phyloP scores from a whole-genome alignment of 441 rosid species.

The Syzygium syzygioides region DNA sequence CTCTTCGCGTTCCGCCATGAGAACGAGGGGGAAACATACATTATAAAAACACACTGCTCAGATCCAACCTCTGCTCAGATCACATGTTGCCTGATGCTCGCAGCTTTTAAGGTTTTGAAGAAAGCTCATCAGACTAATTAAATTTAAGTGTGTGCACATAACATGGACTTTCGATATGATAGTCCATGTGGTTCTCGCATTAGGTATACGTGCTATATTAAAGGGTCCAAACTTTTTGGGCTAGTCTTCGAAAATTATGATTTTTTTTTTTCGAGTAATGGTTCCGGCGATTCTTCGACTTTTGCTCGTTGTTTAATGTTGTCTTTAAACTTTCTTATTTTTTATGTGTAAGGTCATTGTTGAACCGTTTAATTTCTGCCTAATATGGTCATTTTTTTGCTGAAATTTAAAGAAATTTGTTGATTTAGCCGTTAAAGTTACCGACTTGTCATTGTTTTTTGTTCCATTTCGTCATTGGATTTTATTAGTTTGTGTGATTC shows the following conservation, averaged over 20 bases:
- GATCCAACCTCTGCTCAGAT: neutral
- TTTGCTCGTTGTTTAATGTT: neutral
- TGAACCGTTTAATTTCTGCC: neutral
- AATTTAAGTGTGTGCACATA: neutral
- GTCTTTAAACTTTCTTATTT: too few species aligned
- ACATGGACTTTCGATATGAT: neutral
- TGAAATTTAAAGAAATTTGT: neutral
- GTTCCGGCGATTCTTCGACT: neutral
- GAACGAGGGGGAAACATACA: neutral
- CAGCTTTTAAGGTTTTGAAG: neutral
- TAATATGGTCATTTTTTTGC: neutral
- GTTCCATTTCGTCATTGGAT: neutral
- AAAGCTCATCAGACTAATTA: neutral
- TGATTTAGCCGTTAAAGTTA: neutral
- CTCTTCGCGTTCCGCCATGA: neutral
- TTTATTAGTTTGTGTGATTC: neutral
- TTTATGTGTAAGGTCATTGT: neutral
- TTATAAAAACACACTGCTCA: neutral
- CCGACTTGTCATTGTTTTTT: neutral
- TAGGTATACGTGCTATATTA: neutral
- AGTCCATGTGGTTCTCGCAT: neutral
- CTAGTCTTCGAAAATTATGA: neutral
- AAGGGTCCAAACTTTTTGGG: neutral
- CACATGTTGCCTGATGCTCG: conserved; percentile 6
- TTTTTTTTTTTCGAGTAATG: neutral